Conservation (phyloP, 768 basidiomycete species). For the Mycena galopus region DNA sequence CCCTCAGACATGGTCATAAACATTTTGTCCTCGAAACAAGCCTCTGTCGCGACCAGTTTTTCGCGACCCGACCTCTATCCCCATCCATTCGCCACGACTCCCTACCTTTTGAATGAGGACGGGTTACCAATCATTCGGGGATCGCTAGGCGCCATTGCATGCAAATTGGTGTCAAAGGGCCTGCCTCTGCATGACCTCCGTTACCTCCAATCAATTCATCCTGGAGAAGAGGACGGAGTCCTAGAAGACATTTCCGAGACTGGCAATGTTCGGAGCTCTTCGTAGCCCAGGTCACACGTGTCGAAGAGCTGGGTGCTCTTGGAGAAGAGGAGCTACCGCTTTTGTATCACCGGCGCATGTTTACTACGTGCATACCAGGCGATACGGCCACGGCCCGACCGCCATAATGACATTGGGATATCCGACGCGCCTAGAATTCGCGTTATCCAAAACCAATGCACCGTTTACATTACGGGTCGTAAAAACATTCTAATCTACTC, state of each 20-base stretch:
- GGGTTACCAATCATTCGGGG: constrained; percentile 61
- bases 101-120: constrained; percentile 47
- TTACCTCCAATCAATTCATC: constrained; percentile 49
- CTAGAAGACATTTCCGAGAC: constrained; percentile 24
- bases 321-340: constrained; percentile 61
- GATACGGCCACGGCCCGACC: constrained; percentile 8
- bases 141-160: constrained; percentile 67
- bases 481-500: constrained; percentile 7
- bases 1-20: constrained; percentile 80
- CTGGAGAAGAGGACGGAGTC: constrained; percentile 30
- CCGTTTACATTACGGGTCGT: neutral
- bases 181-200: constrained; percentile 72
- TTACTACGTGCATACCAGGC: constrained; percentile 59
- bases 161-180: constrained; percentile 69
- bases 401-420: neutral
- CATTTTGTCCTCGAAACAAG: constrained; percentile 79
- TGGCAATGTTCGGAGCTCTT: constrained; percentile 75
- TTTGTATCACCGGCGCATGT: constrained; percentile 73
- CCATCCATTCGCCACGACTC: constrained; percentile 60
- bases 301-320: constrained; percentile 53
- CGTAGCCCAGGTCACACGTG: constrained; percentile 80
- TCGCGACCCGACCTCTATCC: constrained; percentile 80
- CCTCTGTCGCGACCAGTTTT: constrained; percentile 73
- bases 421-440: neutral
- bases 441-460: neutral